phyloP scores from a whole-genome alignment of 352 stramenopile genomes.

The Globisporangium paddicum region DNA sequence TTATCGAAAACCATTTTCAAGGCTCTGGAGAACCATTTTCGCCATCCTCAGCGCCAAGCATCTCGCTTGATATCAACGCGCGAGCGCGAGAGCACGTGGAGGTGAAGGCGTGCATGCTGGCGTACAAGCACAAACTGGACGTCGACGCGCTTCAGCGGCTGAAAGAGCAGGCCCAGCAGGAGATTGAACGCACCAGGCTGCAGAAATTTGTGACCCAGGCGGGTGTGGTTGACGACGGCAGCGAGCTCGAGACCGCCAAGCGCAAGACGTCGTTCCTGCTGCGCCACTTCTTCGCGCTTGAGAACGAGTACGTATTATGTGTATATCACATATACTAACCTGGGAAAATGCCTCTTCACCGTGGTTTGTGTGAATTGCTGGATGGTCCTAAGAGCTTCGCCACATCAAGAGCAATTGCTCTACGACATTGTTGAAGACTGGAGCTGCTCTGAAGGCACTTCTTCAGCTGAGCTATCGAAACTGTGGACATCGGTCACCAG shows the following conservation, averaged over 20 bases:
- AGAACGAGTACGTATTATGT: conserved; percentile 15
- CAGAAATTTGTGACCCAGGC: conserved; percentile 37
- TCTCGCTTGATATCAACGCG: conserved; percentile 21
- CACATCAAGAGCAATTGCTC: conserved; percentile 36
- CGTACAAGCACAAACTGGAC: conserved; percentile 56
- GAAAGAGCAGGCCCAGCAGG: conserved; percentile 26
- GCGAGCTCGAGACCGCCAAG: conserved; percentile 36
- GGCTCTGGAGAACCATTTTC: neutral
- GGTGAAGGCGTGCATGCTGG: conserved; percentile 62
- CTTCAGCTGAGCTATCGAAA: conserved; percentile 32
- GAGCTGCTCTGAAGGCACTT: conserved; percentile 36
- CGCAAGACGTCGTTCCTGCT: conserved; percentile 71
- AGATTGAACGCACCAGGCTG: conserved; percentile 31
- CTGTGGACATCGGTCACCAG: conserved; percentile 62
- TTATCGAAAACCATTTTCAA: neutral
- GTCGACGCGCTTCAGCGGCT: conserved; percentile 50
- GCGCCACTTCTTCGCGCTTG: conserved; percentile 64
- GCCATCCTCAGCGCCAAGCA: neutral
- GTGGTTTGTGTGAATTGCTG: neutral
- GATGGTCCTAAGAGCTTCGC: conserved; percentile 9
- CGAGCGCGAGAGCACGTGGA: conserved; percentile 52
- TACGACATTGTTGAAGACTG: conserved; percentile 67
- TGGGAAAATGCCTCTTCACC: neutral
- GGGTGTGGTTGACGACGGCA: conserved; percentile 36
- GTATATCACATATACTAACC: neutral